A percentile compares a stretch with the other conserved stretches of the same genome.
phyloP scores from a whole-genome alignment of 768 basidiomycete species.

The Russula virescens region DNA sequence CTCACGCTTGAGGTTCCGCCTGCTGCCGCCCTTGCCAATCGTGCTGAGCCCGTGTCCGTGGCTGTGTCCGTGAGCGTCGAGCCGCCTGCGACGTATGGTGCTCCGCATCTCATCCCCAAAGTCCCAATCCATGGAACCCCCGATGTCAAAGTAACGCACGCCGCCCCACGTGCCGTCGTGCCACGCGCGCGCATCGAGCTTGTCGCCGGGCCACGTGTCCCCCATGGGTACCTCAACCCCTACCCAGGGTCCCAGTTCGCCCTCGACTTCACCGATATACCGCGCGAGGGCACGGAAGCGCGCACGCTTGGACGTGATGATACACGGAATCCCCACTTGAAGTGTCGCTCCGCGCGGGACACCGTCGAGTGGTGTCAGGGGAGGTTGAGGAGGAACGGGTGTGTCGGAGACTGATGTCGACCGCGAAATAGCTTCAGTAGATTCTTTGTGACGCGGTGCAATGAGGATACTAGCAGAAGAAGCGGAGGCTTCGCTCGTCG shows the following conservation, averaged over 20 bases:
- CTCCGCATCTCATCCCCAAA: conserved; percentile 40
- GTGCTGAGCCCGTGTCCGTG: conserved; percentile 26
- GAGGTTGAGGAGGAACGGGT: conserved; percentile 5
- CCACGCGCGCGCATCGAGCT: conserved; percentile 67
- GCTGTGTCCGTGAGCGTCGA: conserved; percentile 16
- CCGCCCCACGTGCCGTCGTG: conserved; percentile 82
- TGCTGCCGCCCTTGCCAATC: conserved; percentile 33
- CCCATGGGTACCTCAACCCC: conserved; percentile 82
- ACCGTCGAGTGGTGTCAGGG: background rate
- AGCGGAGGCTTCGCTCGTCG: conserved; percentile 18
- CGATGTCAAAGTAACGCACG: conserved; percentile 78
- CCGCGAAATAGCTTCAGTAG: conserved; percentile 33
- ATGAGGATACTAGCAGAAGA: conserved; percentile 30
- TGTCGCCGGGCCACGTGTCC: conserved; percentile 46
- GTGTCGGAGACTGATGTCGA: conserved; percentile 18
- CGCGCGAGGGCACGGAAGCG: conserved; percentile 83
- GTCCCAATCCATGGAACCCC: conserved; percentile 57
- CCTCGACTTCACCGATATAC: conserved; percentile 83
- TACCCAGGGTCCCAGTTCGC: conserved; percentile 81
- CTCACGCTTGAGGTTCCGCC: conserved; percentile 43
- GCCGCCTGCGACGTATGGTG: conserved; percentile 40
- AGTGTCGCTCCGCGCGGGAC: conserved; percentile 62
- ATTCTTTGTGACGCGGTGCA: conserved; percentile 35
- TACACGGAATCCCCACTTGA: conserved; percentile 85
- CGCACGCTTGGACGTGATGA: conserved; percentile 76